Evolutionary conservation across 2,329 filamentous ascomycete species (phyloP), one percentile per base, ranked within the genome.

Genomic region (Colletotrichum sp.): DNA sequence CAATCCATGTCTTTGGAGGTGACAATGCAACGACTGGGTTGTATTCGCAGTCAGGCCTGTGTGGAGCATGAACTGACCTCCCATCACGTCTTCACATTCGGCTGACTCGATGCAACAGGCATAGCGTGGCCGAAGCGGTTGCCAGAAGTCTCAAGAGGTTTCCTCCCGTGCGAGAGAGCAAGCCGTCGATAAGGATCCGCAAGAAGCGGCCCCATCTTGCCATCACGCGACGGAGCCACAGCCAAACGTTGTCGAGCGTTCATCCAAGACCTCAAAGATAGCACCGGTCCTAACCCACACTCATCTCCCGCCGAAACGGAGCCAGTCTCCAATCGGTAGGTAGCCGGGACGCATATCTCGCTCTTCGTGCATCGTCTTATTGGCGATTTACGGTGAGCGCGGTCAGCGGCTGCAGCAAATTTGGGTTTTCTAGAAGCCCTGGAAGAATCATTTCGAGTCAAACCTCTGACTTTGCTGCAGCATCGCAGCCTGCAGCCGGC

Each of bases 281-380:
- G 64, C 74, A 69, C 64, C 73, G 49, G 29, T 15, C 22, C 70
- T 49, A 69, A 69, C 19, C 74, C 74, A 74, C 74, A 65, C 65
- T 76, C 70, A 76, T 76, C 74, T 76, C 74, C 74, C 71, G 59
- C 27, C 70, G 63, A 77, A 77, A 75, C 71, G 71, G 63, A 71
- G 63, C 75, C 75, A 75, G 67, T 75, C 75, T 71, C 49, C 62
- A 77, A 77, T 19, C 29, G 71, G 66, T 77, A 77, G 71, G 75
- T 71, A 71, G 34, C 36, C 39, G 27, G 57, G 25, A 49, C 30
- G 30, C 66, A 66, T 71, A 77, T 75, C 49, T 67, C 67, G 66
- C 61, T 64, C 67, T 34, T 36, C n/a, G 55, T 15, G 39, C 9
- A 29, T 75, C 34, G 29, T 68, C 72, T 67, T 55, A 34, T 49